Evolutionary conservation across 1,284 basidiomycete genomes (phyloP).

Genomic region (Marasmius fiardii): DNA sequence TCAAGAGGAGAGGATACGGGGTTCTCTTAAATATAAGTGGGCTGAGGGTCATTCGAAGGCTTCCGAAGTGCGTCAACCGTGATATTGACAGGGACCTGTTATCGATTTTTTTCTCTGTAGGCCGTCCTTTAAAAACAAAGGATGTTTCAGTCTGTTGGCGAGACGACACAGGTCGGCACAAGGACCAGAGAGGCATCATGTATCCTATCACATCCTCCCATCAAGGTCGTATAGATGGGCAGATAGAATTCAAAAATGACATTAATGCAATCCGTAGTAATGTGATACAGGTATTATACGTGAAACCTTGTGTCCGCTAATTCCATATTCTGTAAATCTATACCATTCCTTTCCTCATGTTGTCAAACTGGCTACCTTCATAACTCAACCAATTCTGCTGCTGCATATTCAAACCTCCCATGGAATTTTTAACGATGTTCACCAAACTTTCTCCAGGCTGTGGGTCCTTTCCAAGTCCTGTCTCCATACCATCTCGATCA

Average conservation of each 20-base stretch:
- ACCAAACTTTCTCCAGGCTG: conserved; percentile 46
- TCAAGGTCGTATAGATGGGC: too few species aligned
- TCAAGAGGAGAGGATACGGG: conserved; percentile 48
- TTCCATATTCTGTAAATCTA: not conserved
- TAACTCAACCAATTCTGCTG: conserved; percentile 53
- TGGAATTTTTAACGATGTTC: conserved; percentile 49
- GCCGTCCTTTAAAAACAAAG: too few species aligned
- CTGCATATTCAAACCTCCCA: conserved; percentile 49
- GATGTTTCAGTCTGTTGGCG: too few species aligned
- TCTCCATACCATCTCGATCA: conserved; percentile 50
- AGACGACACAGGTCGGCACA: too few species aligned
- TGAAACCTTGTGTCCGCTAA: not conserved
- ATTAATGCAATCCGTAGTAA: not conserved
- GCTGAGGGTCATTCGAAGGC: conserved; percentile 45
- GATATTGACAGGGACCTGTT: too few species aligned
- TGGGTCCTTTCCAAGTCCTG: conserved; percentile 42
- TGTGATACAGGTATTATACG: not conserved
- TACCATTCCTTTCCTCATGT: conserved; percentile 47
- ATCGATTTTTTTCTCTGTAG: too few species aligned
- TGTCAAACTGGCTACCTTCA: conserved; percentile 53
- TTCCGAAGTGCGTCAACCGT: not conserved
- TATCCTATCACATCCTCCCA: too few species aligned
- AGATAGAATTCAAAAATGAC: too few species aligned
- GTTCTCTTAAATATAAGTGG: conserved; percentile 64
- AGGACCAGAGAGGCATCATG: too few species aligned